These are phyloP conservation scores for Cladosporium austrohemisphaericum DNA, from an alignment of 2,329 filamentous ascomycete genomes.

Conservation along the genomic window DNA sequence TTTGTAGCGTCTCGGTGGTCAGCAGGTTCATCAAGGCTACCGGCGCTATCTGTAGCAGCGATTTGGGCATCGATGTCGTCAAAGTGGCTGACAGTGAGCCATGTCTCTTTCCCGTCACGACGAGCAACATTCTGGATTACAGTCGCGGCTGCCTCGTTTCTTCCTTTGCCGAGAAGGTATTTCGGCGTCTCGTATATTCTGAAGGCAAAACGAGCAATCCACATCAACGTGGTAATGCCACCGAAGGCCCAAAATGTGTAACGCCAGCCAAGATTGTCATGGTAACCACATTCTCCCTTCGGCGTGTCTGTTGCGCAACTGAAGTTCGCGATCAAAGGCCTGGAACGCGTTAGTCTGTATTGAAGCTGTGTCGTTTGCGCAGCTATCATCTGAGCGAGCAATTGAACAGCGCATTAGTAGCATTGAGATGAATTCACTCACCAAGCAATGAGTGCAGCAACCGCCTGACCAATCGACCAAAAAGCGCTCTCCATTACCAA, in stretches of 20 bases:
- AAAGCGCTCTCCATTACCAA: constrained; percentile 73
- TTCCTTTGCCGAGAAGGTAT: constrained; percentile 1
- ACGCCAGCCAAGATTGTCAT: constrained; percentile 69
- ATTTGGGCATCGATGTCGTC: neutral
- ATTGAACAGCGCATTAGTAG: no score
- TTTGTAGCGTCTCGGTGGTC: neutral
- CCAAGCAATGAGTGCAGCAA: constrained; percentile 69
- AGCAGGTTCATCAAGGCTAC: neutral
- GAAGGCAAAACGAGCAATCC: constrained; percentile 1
- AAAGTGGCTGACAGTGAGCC: constrained; percentile 3
- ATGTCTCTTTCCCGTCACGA: constrained; percentile 1
- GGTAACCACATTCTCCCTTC: constrained; percentile 18
- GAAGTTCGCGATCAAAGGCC: neutral
- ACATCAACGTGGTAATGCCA: constrained; percentile 3
- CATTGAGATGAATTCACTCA: no score
- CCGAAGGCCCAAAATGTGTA: constrained; percentile 42
- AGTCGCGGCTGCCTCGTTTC: neutral
- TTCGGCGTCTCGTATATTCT: constrained; percentile 5
- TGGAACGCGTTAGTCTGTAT: no score
- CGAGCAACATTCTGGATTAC: neutral
- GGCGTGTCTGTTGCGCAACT: constrained; percentile 49
- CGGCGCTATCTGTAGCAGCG: neutral
- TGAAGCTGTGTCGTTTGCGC: no score
- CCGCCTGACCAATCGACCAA: constrained; percentile 77
- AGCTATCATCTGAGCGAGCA: no score